phyloP scores from a whole-genome alignment of 1,284 basidiomycete genomes.

The Clitocybe nebularis region DNA sequence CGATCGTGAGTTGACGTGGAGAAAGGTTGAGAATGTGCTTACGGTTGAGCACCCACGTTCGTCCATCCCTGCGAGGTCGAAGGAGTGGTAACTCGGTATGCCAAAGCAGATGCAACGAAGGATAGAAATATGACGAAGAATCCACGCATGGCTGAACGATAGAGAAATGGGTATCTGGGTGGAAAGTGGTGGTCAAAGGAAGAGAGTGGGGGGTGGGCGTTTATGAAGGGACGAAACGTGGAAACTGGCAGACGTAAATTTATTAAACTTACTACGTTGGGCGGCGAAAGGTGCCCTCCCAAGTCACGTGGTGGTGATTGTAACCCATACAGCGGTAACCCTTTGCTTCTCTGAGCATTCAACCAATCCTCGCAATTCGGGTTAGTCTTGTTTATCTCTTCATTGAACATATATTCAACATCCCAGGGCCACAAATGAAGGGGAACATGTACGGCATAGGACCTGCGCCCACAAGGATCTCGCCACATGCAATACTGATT shows the following conservation, averaged over 20 bases:
- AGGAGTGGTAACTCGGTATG: constrained; percentile 60
- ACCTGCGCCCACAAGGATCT: too few species aligned
- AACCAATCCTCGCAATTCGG: too few species aligned
- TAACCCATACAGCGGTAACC: too few species aligned
- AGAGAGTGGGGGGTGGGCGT: constrained; percentile 10
- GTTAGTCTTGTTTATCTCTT: too few species aligned
- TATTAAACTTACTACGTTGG: neutral
- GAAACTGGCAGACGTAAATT: constrained; percentile 11
- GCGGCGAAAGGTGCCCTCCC: constrained; percentile 8
- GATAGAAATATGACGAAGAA: constrained; percentile 43
- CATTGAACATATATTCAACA: too few species aligned
- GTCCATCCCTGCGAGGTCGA: constrained; percentile 50
- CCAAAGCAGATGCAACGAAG: constrained; percentile 52
- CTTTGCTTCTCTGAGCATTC: too few species aligned
- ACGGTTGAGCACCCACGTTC: constrained; percentile 50
- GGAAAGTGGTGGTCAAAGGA: constrained; percentile 7
- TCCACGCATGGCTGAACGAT: constrained; percentile 40
- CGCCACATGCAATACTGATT: too few species aligned
- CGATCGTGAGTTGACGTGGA: neutral
- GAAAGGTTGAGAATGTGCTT: constrained; percentile 12
- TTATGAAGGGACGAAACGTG: constrained; percentile 5
- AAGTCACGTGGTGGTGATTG: constrained; percentile 15
- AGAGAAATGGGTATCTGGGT: constrained; percentile 13
- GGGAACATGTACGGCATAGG: too few species aligned
- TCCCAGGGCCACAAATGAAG: too few species aligned